Percentiles rank a stretch among this genome's conserved stretches.
Evolutionary conservation across 306 rosid species (phyloP).

Genomic region (Inga oerstediana): DNA sequence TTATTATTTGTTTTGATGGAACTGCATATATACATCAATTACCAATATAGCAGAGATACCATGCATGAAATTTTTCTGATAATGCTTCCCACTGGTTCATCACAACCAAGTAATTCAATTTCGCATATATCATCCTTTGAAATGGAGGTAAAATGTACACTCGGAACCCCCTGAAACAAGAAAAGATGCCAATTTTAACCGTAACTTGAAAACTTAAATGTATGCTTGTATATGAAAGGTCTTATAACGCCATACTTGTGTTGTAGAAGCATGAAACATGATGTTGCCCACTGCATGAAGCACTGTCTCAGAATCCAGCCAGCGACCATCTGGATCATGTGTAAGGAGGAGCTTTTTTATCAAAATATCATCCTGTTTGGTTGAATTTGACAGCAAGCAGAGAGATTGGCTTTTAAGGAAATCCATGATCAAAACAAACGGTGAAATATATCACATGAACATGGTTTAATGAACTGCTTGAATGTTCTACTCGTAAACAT

Average conservation of each 20-base stretch:
- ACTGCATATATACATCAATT: neutral
- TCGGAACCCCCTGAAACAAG: conserved; percentile 60
- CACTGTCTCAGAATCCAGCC: conserved; percentile 62
- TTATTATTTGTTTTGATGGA: neutral
- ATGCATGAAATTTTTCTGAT: conserved; percentile 42
- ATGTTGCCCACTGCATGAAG: conserved; percentile 53
- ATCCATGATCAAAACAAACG: conserved; percentile 40
- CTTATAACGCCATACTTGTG: conserved; percentile 33
- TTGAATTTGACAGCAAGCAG: conserved; percentile 29
- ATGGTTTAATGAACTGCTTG: neutral
- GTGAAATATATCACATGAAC: conserved; percentile 12
- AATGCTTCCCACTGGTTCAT: conserved; percentile 42
- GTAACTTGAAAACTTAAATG: neutral
- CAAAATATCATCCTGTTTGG: conserved; percentile 39
- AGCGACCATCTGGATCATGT: conserved; percentile 69
- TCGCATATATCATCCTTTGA: conserved; percentile 32
- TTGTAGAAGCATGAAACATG: conserved; percentile 48
- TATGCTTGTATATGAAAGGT: neutral
- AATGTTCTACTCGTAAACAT: neutral
- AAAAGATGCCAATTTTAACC: conserved; percentile 12
- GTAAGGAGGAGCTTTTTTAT: conserved; percentile 58
- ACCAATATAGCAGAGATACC: conserved; percentile 33
- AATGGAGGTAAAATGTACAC: conserved; percentile 37
- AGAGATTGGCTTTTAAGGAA: conserved; percentile 33
- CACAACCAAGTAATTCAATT: conserved; percentile 37